phyloP scores from a whole-genome alignment of 2,329 filamentous ascomycete species.

The Fusarium sp. region DNA sequence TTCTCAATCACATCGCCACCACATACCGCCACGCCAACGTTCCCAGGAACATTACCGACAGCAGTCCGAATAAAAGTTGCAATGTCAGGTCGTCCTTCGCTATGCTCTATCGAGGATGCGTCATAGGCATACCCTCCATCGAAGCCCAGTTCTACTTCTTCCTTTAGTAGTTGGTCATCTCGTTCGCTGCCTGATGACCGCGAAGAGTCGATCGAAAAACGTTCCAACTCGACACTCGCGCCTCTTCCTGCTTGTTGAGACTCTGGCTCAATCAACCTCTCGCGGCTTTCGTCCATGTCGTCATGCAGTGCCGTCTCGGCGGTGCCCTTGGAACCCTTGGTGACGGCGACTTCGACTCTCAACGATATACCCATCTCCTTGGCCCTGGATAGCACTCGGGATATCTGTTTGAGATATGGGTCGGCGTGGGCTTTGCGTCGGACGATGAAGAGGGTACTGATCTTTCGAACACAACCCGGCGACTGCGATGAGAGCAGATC shows the following conservation, averaged over 20 bases:
- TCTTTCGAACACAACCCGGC: conserved; percentile 33
- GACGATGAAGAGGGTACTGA: conserved; percentile 36
- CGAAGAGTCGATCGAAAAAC: conserved; percentile 37
- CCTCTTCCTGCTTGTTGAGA: conserved; percentile 3
- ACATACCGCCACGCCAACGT: conserved; percentile 37
- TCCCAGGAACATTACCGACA: conserved; percentile 24
- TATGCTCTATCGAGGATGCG: conserved; percentile 31
- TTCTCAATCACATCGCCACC: conserved; percentile 35
- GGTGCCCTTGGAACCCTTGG: conserved; percentile 5
- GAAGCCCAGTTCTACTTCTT: conserved; percentile 37
- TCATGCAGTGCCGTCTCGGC: conserved; percentile 6
- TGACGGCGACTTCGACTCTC: conserved; percentile 37
- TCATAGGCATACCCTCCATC: conserved; percentile 22
- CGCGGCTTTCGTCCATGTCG: conserved; percentile 31
- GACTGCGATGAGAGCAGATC: conserved; percentile 32
- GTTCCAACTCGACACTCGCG: conserved; percentile 31
- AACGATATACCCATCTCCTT: conserved; percentile 39
- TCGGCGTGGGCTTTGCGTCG: conserved; percentile 31
- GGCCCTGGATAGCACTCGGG: conserved; percentile 19
- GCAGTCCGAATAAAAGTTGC: conserved; percentile 30
- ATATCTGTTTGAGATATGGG: conserved; percentile 32
- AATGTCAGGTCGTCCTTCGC: conserved; percentile 38
- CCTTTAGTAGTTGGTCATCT: conserved; percentile 37
- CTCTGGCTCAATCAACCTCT: conserved; percentile 35
- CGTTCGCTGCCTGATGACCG: conserved; percentile 25